Base-by-base conservation (phyloP, 2,329 filamentous ascomycete species). In the Chaetomium sp. region DNA sequence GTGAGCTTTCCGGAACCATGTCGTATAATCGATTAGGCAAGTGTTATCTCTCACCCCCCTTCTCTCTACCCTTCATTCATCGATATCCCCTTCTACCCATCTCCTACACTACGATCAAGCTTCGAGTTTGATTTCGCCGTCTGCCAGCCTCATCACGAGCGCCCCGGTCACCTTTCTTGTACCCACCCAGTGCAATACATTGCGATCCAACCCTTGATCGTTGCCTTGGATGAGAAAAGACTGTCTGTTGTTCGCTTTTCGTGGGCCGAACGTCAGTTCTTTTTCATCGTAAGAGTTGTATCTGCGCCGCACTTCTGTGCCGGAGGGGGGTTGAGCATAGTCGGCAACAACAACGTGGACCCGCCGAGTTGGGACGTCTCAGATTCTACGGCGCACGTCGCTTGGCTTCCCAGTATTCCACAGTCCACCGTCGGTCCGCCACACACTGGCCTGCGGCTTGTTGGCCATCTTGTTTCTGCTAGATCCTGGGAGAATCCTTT, bases 11-110 rank as follows among this genome's bases (percentile, higher is more conserved):
- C 47, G 49, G 46, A 67, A 73, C 69, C 73, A 88, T 88, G 84
- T 81, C 84, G 69, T 89, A 89, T 76, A 87, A 88, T 76, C 83
- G 85, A 65, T 72, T 89, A 78, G 83, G 86, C 82, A 79, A 75
- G 82, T 82, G 58, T 27, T 27, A 27, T 27, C 19, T 27, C 19
- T 27, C 19, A 27, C 19, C 19, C 19, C 19, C 19, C 19, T 27
- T 27, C 19, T 27, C 19, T 27, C 19, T 59, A 61, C 57, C 49
- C 53, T 59, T 60, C 55, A 56, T 59, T 50, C 56, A 52, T 59
- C 42, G 56, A 46, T 36, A 42, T 55, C 14, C 34, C 45, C 47
- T 36, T 49, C 50, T 49, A 53, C 49, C 35, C 37, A 32, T 27
- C 19, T 27, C 19, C 19, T 27, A 27, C 19, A 27, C 19, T 27